Evolutionary conservation across 805 yeast genomes (phyloP).

Genomic region (Candida ipomoeae): DNA sequence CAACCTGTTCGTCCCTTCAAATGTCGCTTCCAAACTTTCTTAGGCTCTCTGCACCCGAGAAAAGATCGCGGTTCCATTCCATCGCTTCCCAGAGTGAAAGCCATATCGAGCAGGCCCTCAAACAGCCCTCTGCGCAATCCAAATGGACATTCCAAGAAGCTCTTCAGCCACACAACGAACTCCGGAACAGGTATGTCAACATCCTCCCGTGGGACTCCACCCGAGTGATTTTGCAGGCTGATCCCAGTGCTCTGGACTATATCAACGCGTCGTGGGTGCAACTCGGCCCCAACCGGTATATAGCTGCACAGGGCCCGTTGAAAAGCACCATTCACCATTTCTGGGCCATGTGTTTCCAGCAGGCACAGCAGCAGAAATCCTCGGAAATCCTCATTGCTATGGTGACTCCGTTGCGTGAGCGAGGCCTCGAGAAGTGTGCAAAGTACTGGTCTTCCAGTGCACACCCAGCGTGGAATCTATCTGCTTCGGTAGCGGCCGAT

Average conservation of each 20-base stretch:
- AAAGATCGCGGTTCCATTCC: conserved; percentile 8
- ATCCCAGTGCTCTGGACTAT: conserved; percentile 23
- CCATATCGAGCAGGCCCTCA: conserved; percentile 13
- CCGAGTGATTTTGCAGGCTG: conserved; percentile 40
- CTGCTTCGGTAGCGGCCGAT: conserved; percentile 18
- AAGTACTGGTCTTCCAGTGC: conserved; percentile 24
- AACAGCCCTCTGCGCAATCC: not conserved
- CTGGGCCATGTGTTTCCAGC: conserved; percentile 53
- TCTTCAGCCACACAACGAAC: conserved; percentile 6
- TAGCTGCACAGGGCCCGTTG: conserved; percentile 91
- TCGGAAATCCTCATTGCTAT: conserved; percentile 31
- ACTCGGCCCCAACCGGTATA: conserved; percentile 36
- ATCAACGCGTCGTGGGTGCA: conserved; percentile 37
- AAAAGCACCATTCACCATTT: conserved; percentile 72
- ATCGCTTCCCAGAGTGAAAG: conserved; percentile 7
- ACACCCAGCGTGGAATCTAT: conserved; percentile 18
- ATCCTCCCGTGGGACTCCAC: conserved; percentile 64
- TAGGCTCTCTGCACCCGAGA: conserved; percentile 6
- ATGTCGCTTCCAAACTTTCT: conserved; percentile 7
- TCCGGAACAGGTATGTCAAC: conserved; percentile 53
- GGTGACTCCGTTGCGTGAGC: conserved; percentile 31
- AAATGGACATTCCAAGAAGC: conserved; percentile 14
- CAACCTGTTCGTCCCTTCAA: not conserved
- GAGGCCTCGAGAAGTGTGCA: conserved; percentile 14
- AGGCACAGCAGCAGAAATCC: conserved; percentile 25